Conservation (phyloP, 495 filamentous ascomycete genomes). For the Aspergillus olivimuriae region DNA sequence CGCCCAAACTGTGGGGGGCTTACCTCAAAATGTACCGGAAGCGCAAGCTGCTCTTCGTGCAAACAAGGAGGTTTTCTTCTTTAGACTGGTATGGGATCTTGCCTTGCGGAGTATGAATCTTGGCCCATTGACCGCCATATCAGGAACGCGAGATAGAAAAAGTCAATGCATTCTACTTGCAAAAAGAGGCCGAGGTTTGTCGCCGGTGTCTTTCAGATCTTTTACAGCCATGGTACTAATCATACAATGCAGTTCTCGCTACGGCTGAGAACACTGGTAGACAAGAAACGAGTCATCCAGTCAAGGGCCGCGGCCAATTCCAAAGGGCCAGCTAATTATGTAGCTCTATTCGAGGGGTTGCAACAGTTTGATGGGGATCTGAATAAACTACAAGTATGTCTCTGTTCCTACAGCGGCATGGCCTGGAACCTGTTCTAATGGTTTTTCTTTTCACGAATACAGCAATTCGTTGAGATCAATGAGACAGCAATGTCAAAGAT, state of each 20-base stretch:
- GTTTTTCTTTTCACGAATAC: not conserved
- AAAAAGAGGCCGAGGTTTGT: constrained; percentile 95
- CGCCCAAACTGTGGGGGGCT: constrained; percentile 58
- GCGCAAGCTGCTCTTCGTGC: constrained; percentile 90
- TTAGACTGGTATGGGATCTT: constrained; percentile 63
- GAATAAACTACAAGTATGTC: constrained; percentile 75
- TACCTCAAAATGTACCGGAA: constrained; percentile 48
- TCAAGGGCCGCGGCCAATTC: constrained; percentile 66
- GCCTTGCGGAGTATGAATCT: not conserved
- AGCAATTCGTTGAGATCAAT: constrained; percentile 97
- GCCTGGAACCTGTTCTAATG: constrained; percentile 2
- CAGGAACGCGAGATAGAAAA: constrained; percentile 97
- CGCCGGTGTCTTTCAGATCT: too few relatives aligned
- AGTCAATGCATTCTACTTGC: constrained; percentile 95
- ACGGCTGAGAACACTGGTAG: constrained; percentile 80
- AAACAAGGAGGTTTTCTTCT: constrained; percentile 98
- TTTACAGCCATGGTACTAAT: too few relatives aligned
- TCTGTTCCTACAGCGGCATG: not conserved
- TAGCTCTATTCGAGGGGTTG: constrained; percentile 90
- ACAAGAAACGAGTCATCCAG: constrained; percentile 87
- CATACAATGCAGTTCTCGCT: constrained; percentile 65
- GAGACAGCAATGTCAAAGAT: constrained; percentile 97
- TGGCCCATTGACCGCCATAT: constrained; percentile 4
- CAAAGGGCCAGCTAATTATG: constrained; percentile 83
- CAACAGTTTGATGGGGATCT: constrained; percentile 93